Evolutionary conservation across 768 basidiomycete species (phyloP).

Genomic region (Epithele typhae): DNA sequence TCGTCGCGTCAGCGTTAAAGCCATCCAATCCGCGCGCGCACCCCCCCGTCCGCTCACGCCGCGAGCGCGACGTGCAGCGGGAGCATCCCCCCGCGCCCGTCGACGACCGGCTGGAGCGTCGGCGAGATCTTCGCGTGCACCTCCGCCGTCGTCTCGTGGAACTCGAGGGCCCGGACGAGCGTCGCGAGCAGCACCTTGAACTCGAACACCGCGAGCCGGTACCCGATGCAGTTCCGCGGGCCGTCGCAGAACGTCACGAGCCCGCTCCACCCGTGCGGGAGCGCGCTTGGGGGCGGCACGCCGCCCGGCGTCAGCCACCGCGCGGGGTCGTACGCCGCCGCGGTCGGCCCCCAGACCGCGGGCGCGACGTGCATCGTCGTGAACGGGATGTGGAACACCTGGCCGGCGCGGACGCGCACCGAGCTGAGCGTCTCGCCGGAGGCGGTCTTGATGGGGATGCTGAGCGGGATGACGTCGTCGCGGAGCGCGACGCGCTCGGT

Average conservation of each 20-base stretch:
- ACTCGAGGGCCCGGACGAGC: constrained; percentile 33
- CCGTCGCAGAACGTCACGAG: constrained; percentile 39
- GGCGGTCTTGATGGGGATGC: constrained; percentile 27
- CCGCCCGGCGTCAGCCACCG: constrained; percentile 33
- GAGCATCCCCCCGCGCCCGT: constrained; percentile 25
- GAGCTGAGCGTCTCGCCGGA: constrained; percentile 24
- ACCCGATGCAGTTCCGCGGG: constrained; percentile 39
- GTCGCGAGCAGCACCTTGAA: constrained; percentile 37
- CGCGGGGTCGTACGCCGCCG: constrained; percentile 32
- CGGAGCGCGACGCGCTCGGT: constrained; percentile 36
- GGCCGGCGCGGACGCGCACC: constrained; percentile 33
- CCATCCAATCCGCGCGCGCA: too few relatives aligned
- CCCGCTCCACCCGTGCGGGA: constrained; percentile 35
- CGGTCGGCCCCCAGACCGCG: constrained; percentile 34
- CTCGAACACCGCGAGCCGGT: constrained; percentile 35
- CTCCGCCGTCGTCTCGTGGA: constrained; percentile 31
- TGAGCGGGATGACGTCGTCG: constrained; percentile 41
- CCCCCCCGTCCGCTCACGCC: constrained; percentile 2
- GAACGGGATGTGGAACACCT: constrained; percentile 29
- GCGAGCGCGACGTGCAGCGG: constrained; percentile 21
- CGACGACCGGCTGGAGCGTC: constrained; percentile 32
- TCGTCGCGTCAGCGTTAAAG: too few relatives aligned
- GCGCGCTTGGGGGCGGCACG: constrained; percentile 24
- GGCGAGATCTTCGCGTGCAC: constrained; percentile 30
- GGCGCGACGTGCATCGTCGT: constrained; percentile 30